Evolutionary conservation across 345 rosid species (phyloP).

Genomic region (Populus pruinosa): DNA sequence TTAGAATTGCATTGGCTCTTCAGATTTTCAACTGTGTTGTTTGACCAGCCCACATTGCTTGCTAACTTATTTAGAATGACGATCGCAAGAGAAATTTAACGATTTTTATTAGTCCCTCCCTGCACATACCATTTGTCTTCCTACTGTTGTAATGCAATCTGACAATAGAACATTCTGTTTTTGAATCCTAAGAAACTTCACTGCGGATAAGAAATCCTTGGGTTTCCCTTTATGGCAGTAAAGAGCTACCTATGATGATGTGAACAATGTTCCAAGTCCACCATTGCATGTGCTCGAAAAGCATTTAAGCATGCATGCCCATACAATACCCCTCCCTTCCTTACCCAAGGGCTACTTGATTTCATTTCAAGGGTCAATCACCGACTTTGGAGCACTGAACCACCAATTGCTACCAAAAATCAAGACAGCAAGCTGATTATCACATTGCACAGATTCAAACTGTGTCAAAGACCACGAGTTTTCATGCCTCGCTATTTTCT

Average conservation of each 20-base stretch:
- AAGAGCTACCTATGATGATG: not conserved
- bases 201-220: not conserved
- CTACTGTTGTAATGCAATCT: not conserved
- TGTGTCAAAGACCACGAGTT: slow-evolving; percentile 1
- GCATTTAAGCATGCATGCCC: not conserved
- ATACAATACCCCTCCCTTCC: not conserved
- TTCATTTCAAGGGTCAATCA: slow-evolving; percentile 13
- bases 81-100: not conserved
- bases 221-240: not conserved
- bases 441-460: not conserved
- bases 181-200: not conserved
- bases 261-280: not conserved
- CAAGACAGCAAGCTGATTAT: slow-evolving; percentile 12
- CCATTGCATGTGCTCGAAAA: slow-evolving; percentile 2
- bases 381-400: slow-evolving; percentile 12
- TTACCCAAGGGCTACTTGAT: not conserved
- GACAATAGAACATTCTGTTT: not conserved
- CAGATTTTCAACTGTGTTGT: not conserved
- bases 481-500: slow-evolving; percentile 7
- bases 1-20: not conserved
- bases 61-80: not conserved
- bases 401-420: slow-evolving; percentile 12
- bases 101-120: not conserved
- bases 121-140: not conserved
- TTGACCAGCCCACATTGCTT: not conserved